These are phyloP conservation scores for Carpinus viminea DNA, from an alignment of 306 rosid genomes.

Conservation along the genomic window DNA sequence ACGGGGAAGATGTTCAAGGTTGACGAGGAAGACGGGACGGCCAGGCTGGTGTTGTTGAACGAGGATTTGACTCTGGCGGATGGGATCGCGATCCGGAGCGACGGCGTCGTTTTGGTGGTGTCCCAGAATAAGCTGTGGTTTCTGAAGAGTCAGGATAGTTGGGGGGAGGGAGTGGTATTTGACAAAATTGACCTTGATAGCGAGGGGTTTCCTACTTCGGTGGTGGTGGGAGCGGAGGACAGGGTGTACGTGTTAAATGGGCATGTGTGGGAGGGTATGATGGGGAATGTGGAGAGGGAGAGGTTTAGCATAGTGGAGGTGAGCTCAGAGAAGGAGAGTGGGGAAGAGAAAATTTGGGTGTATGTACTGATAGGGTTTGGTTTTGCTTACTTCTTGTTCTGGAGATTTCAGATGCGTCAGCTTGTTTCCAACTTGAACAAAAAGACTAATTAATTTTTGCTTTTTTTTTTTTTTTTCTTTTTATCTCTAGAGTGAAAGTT, in stretches of 20 bases:
- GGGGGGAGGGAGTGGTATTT: constrained; percentile 56
- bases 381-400: constrained; percentile 60
- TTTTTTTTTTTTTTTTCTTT: not conserved
- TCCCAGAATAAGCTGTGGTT: constrained; percentile 51
- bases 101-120: constrained; percentile 83
- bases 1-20: constrained; percentile 88
- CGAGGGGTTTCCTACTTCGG: constrained; percentile 61
- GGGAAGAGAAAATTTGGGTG: constrained; percentile 57
- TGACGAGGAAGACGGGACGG: constrained; percentile 58
- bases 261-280: constrained; percentile 43
- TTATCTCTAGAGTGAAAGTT: not conserved
- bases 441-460: constrained; percentile 43
- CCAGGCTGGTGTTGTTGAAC: constrained; percentile 47
- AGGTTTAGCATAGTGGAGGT: constrained; percentile 61
- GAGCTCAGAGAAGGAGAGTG: constrained; percentile 48
- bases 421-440: constrained; percentile 52
- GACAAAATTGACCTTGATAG: constrained; percentile 63
- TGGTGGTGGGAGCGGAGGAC: constrained; percentile 44
- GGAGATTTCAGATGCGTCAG: constrained; percentile 81
- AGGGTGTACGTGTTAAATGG: constrained; percentile 71
- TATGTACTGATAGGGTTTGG: constrained; percentile 68
- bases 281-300: constrained; percentile 49
- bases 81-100: constrained; percentile 49
- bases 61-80: constrained; percentile 53
- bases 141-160: constrained; percentile 64